Conservation (phyloP, 2,329 filamentous ascomycete genomes). For the Exophiala mesophila region DNA sequence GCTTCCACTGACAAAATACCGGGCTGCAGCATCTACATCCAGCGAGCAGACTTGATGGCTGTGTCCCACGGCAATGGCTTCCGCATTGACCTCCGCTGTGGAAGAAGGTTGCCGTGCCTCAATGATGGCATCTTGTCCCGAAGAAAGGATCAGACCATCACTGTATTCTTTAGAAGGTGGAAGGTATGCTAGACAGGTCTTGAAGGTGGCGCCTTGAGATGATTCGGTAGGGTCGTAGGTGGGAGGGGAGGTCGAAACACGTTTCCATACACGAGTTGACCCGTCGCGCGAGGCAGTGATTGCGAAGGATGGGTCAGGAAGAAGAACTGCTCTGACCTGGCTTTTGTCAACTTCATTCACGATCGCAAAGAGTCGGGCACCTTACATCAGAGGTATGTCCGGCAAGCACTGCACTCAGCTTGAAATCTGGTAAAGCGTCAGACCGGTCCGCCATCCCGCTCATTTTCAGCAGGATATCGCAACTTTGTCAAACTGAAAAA, state of each 20-base stretch:
- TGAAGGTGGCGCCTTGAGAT: constrained; percentile 74
- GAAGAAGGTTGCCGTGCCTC: constrained; percentile 74
- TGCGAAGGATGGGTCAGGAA: constrained; percentile 65
- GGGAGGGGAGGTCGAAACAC: constrained; percentile 60
- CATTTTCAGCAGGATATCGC: neutral
- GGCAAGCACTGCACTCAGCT: constrained; percentile 81
- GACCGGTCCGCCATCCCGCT: neutral
- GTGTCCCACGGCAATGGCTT: constrained; percentile 82
- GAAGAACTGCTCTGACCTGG: constrained; percentile 81
- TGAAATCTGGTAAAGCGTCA: constrained; percentile 38
- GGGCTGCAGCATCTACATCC: constrained; percentile 67
- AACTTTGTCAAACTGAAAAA: neutral
- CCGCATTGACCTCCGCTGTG: constrained; percentile 67
- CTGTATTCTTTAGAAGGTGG: constrained; percentile 64
- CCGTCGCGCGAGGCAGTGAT: constrained; percentile 88
- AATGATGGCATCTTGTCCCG: constrained; percentile 87
- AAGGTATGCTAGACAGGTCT: constrained; percentile 78
- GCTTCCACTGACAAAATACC: constrained; percentile 79
- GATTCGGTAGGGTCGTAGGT: constrained; percentile 72
- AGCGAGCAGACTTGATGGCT: constrained; percentile 81
- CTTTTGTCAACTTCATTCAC: constrained; percentile 17
- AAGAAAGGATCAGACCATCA: constrained; percentile 78
- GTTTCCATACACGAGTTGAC: constrained; percentile 82
- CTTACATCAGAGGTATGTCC: constrained; percentile 93
- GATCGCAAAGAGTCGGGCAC: constrained; percentile 13